Evolutionary conservation across 2,329 filamentous ascomycete genomes (phyloP).

Genomic region (Claviceps fusiformis): DNA sequence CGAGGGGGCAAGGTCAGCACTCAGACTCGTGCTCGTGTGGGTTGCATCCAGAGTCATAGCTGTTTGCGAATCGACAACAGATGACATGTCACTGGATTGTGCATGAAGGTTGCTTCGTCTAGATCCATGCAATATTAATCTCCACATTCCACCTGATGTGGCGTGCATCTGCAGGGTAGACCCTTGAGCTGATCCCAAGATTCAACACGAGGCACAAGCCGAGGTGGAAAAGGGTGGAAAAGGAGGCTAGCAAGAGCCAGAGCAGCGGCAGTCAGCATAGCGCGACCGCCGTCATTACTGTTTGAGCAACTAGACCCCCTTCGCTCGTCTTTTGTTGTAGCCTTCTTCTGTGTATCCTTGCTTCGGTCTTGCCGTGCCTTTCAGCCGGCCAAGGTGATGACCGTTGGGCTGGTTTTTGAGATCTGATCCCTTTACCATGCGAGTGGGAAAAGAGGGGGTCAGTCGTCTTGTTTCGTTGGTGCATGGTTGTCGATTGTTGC

Average conservation of each 20-base stretch:
- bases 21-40: neutral
- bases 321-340: neutral
- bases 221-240: neutral
- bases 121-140: neutral
- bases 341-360: neutral
- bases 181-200: neutral
- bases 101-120: neutral
- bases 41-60: neutral
- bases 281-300: too few species aligned
- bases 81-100: neutral
- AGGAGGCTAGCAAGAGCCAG: neutral
- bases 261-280: neutral
- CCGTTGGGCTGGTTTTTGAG: neutral
- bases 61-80: neutral
- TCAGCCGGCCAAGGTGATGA: neutral
- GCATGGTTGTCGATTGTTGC: neutral
- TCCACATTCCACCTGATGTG: neutral
- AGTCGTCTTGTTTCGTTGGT: neutral
- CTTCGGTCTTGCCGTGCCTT: neutral
- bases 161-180: neutral
- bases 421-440: neutral
- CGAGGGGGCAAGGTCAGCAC: neutral
- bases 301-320: too few species aligned
- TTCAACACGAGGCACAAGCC: neutral
- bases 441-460: neutral